phyloP scores from a whole-genome alignment of 192 early-diverging fungal species.

The Entomortierella lignicola region DNA sequence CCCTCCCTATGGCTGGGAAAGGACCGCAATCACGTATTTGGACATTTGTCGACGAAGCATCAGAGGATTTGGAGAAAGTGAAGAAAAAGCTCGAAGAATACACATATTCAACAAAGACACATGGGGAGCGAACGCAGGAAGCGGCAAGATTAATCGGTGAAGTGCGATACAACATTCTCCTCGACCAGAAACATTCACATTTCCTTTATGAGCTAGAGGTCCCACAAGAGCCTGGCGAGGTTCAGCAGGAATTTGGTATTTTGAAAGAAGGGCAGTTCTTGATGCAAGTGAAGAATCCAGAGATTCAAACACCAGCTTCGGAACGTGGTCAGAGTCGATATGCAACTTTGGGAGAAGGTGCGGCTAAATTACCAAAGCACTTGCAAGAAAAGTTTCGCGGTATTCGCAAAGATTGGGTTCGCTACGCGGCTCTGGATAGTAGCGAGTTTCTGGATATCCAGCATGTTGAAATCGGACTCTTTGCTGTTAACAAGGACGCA shows the following conservation, averaged over 20 bases:
- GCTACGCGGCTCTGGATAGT: constrained; percentile 13
- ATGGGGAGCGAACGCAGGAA: constrained; percentile 17
- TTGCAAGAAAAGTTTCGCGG: constrained; percentile 24
- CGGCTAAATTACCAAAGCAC: constrained; percentile 24
- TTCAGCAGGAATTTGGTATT: constrained; percentile 18
- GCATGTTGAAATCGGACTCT: constrained; percentile 8
- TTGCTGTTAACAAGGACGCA: constrained; percentile 10
- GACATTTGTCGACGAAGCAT: constrained; percentile 21
- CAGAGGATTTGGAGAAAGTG: background rate
- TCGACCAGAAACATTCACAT: constrained; percentile 5
- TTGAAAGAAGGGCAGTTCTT: constrained; percentile 17
- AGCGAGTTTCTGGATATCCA: constrained; percentile 12
- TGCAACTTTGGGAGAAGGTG: constrained; percentile 10
- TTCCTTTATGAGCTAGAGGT: constrained; percentile 24
- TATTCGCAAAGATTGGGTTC: constrained; percentile 18
- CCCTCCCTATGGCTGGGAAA: constrained; percentile 1
- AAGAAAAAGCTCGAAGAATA: constrained; percentile 12
- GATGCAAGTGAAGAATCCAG: constrained; percentile 31
- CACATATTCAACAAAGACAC: constrained; percentile 27
- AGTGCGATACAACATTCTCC: constrained; percentile 18
- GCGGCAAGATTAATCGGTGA: constrained; percentile 22
- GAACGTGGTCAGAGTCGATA: constrained; percentile 7
- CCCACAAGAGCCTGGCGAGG: constrained; percentile 4
- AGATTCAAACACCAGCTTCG: constrained; percentile 19
- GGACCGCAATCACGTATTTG: constrained; percentile 9